A percentile compares a stretch with the other conserved stretches of the same genome.
Conservation (phyloP, 208 protist species). For the Vickermania spadyakhi region DNA sequence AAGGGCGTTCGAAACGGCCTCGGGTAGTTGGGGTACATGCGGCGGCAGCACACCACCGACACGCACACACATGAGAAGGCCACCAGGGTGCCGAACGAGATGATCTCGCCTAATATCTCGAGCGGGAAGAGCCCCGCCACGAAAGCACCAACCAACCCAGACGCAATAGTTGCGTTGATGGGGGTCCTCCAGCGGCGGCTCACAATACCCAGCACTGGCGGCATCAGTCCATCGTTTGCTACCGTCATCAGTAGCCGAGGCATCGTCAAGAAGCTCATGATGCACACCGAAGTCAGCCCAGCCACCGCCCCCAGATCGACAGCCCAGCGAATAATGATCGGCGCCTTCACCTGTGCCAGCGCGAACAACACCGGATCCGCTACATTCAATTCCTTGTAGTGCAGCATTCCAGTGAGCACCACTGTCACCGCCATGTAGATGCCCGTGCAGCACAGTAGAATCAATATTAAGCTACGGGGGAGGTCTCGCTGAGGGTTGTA, state of each 20-base stretch:
- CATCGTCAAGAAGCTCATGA: slow-evolving; percentile 21
- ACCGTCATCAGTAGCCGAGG: slow-evolving; percentile 22
- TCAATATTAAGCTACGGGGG: slow-evolving; percentile 19
- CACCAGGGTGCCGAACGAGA: slow-evolving; percentile 33
- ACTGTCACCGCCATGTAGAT: slow-evolving; percentile 30
- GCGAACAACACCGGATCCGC: slow-evolving; percentile 21
- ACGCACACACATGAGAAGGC: slow-evolving; percentile 27
- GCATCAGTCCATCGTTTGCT: slow-evolving; percentile 22
- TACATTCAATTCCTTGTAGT: slow-evolving; percentile 15
- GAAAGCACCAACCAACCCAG: slow-evolving; percentile 11
- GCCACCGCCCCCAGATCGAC: slow-evolving; percentile 24
- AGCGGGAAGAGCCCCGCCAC: slow-evolving; percentile 25
- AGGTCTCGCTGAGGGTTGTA: slow-evolving; percentile 23
- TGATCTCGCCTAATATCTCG: slow-evolving; percentile 23
- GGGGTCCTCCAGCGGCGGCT: slow-evolving; percentile 7
- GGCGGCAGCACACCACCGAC: slow-evolving; percentile 17
- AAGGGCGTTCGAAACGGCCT: slow-evolving; percentile 18
- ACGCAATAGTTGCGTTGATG: slow-evolving; percentile 10
- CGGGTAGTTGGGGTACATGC: slow-evolving; percentile 15
- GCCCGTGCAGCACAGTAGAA: slow-evolving; percentile 15
- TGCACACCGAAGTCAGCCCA: slow-evolving; percentile 23
- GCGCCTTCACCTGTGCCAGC: slow-evolving; percentile 13
- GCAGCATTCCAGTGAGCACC: slow-evolving; percentile 21
- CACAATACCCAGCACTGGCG: slow-evolving; percentile 10
- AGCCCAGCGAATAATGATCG: slow-evolving; percentile 8